These are phyloP conservation scores for Pulveroboletus sp. DNA, from an alignment of 1,284 basidiomycete species.

Conservation along the genomic window DNA sequence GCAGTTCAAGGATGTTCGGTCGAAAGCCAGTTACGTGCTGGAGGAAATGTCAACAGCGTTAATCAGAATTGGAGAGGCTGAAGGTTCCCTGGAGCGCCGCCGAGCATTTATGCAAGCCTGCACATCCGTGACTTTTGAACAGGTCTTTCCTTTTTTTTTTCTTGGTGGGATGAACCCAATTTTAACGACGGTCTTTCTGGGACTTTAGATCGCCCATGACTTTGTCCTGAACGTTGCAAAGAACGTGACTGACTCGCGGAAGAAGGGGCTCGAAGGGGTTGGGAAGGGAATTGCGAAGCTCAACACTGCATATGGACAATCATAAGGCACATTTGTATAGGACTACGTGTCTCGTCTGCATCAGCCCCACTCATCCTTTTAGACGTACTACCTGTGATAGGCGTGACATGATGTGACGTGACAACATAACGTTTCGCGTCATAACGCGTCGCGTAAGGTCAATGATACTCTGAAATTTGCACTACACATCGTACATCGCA, in stretches of 20 bases:
- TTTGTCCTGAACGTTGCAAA: constrained; percentile 59
- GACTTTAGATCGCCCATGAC: constrained; percentile 57
- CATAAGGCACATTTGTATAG: constrained; percentile 10
- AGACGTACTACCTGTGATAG: constrained; percentile 9
- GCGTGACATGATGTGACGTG: constrained; percentile 14
- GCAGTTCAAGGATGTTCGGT: constrained; percentile 59
- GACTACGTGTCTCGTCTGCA: constrained; percentile 6
- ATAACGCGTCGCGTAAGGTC: constrained; percentile 18
- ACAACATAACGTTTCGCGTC: constrained; percentile 28
- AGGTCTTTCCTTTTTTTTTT: constrained; percentile 36
- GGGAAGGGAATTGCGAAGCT: constrained; percentile 63
- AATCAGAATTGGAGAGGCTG: constrained; percentile 45
- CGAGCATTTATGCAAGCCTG: constrained; percentile 51
- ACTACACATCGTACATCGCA: neutral
- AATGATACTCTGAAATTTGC: too few species aligned
- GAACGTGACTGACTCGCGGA: constrained; percentile 62
- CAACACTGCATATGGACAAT: constrained; percentile 41
- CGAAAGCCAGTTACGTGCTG: constrained; percentile 47
- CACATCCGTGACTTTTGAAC: constrained; percentile 36
- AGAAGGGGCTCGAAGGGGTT: constrained; percentile 66
- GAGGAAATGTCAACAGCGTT: constrained; percentile 55
- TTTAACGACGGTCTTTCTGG: neutral
- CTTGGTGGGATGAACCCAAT: neutral
- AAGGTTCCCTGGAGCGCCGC: constrained; percentile 49
- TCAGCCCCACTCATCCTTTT: constrained; percentile 30